Conservation (phyloP, 495 filamentous ascomycete genomes). For the Chaetomium cochliodes region DNA sequence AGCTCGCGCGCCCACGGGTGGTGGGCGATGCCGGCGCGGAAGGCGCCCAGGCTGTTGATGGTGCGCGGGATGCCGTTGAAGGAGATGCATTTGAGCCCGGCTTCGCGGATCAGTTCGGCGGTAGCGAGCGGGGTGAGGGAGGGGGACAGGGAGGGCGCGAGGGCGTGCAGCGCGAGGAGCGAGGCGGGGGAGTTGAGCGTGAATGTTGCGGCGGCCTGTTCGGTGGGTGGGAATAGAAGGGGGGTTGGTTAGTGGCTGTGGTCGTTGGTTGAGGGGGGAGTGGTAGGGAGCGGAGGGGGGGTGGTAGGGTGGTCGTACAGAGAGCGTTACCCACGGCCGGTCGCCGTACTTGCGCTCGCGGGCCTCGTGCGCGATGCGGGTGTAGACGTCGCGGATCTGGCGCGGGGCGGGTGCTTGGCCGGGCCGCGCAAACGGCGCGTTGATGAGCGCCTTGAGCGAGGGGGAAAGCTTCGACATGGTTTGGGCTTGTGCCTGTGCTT, state of each 20-base stretch:
- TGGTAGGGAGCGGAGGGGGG: neutral
- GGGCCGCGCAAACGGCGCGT: constrained; percentile 62
- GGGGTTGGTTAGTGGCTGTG: neutral
- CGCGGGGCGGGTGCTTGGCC: constrained; percentile 62
- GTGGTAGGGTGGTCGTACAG: constrained; percentile 42
- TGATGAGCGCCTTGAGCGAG: constrained; percentile 69
- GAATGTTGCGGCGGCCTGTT: constrained; percentile 41
- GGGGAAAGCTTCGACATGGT: constrained; percentile 68
- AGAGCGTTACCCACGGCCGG: constrained; percentile 64
- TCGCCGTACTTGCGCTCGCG: constrained; percentile 54
- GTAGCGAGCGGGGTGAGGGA: constrained; percentile 46
- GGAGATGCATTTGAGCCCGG: constrained; percentile 77
- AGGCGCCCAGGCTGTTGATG: constrained; percentile 73
- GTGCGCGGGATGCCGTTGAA: constrained; percentile 82
- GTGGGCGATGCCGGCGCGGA: constrained; percentile 52
- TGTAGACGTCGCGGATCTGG: constrained; percentile 59
- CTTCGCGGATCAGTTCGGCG: constrained; percentile 74
- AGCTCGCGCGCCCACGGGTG: constrained; percentile 50
- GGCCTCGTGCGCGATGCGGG: constrained; percentile 56
- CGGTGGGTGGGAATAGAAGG: no score
- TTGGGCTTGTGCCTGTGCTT: neutral
- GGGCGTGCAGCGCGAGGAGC: constrained; percentile 42
- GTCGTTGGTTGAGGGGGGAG: neutral
- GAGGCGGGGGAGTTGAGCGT: constrained; percentile 42
- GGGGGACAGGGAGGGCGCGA: constrained; percentile 45